phyloP scores from a whole-genome alignment of 805 yeast species.

The Barnettozyma sp. region DNA sequence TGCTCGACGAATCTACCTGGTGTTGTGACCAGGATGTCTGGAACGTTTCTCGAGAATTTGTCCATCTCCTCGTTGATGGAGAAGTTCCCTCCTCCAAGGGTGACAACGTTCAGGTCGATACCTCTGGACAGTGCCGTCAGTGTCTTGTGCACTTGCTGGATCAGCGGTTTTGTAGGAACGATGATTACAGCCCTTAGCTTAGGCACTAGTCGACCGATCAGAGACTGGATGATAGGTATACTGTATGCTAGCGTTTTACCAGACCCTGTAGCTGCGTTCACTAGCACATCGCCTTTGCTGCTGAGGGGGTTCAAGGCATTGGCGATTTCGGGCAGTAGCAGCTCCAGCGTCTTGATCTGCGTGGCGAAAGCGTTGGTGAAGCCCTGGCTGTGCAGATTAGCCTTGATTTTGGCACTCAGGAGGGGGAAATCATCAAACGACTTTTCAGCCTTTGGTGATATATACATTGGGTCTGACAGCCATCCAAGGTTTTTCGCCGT shows the following conservation, averaged over 20 bases:
- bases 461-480: conserved; percentile 59
- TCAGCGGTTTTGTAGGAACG: conserved; percentile 86
- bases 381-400: conserved; percentile 41
- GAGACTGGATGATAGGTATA: conserved; percentile 71
- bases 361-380: conserved; percentile 65
- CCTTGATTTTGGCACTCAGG: conserved; percentile 35
- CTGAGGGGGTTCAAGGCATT: conserved; percentile 21
- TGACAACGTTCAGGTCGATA: conserved; percentile 54
- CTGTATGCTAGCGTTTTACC: conserved; percentile 91
- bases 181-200: conserved; percentile 67
- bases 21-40: conserved; percentile 65
- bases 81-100: conserved; percentile 46
- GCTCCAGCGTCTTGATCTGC: conserved; percentile 60
- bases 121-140: conserved; percentile 57
- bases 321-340: conserved; percentile 38
- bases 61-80: conserved; percentile 55
- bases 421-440: conserved; percentile 45
- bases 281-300: conserved; percentile 64
- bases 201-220: conserved; percentile 60
- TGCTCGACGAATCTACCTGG: conserved; percentile 86
- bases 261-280: conserved; percentile 92
- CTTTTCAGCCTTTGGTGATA: conserved; percentile 38
- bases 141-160: conserved; percentile 71
- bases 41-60: conserved; percentile 39
- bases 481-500: conserved; percentile 46